Evolutionary conservation across 2,329 filamentous ascomycete species (phyloP).

Genomic region (Torrubiella hemipterigena): DNA sequence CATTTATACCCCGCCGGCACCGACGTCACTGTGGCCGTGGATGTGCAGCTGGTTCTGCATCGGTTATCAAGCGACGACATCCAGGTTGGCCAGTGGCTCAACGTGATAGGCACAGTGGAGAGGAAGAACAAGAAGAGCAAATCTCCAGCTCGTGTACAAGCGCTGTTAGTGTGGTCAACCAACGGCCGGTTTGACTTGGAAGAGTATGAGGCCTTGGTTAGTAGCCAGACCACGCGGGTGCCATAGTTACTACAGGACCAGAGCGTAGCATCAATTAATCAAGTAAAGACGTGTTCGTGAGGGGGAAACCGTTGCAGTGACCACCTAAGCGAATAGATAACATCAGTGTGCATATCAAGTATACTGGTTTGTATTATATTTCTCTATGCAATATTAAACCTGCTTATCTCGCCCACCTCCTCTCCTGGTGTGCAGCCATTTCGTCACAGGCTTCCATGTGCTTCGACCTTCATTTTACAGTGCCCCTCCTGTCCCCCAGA

Average conservation of each 20-base stretch:
- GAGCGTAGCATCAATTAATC: too few relatives aligned
- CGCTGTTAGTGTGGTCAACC: constrained; percentile 65
- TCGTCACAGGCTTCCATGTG: too few relatives aligned
- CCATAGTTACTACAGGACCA: too few relatives aligned
- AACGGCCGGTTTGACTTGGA: constrained; percentile 60
- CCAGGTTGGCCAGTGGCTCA: constrained; percentile 73
- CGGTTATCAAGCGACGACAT: constrained; percentile 50
- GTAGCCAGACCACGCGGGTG: too few relatives aligned
- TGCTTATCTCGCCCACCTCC: too few relatives aligned
- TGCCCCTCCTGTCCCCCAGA: not conserved
- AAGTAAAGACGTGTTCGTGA: too few relatives aligned
- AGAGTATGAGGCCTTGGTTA: constrained; percentile 54
- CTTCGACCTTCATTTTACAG: not conserved
- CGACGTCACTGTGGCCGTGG: constrained; percentile 45
- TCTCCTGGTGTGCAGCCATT: too few relatives aligned
- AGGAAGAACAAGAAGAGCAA: constrained; percentile 6
- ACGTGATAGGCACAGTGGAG: constrained; percentile 55
- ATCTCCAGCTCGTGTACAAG: constrained; percentile 46
- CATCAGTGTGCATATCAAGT: too few relatives aligned
- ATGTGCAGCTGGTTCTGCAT: constrained; percentile 60
- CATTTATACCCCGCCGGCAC: constrained; percentile 47
- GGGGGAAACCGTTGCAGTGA: too few relatives aligned
- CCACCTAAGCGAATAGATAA: too few relatives aligned
- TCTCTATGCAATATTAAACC: too few relatives aligned
- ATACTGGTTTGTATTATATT: too few relatives aligned